phyloP scores from a whole-genome alignment of 192 early-diverging fungal genomes.

The Rhizoclosmatium sp. region DNA sequence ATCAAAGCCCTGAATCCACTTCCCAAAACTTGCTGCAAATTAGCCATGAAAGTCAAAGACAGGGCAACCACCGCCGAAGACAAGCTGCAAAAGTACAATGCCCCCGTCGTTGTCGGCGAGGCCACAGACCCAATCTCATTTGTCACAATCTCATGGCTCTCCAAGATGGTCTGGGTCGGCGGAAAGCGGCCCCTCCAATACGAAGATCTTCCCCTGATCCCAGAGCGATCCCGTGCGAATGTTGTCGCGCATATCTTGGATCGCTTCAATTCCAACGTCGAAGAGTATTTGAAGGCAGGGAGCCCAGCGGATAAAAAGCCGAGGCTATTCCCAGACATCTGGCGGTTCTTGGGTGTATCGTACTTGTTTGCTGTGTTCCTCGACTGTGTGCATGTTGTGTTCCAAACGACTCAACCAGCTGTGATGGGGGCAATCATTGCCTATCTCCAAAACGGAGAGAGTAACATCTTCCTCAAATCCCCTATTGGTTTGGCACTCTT shows the following conservation, averaged over 20 bases:
- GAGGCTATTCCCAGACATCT: neutral
- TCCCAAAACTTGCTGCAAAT: no score
- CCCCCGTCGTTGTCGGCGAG: neutral
- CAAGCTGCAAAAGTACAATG: no score
- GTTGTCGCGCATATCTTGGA: neutral
- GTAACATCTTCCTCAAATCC: constrained; percentile 2
- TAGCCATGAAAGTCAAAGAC: neutral
- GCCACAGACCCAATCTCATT: constrained; percentile 14
- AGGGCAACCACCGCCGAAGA: neutral
- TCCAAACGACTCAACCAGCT: constrained; percentile 6
- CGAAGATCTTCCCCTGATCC: constrained; percentile 6
- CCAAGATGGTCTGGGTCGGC: neutral
- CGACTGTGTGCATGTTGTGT: neutral
- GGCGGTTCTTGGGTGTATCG: constrained; percentile 8
- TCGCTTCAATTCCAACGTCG: neutral
- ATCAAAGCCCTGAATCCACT: no score
- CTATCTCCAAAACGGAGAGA: constrained; percentile 2
- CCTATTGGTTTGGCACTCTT: constrained; percentile 10
- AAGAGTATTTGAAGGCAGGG: neutral
- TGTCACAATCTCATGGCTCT: constrained; percentile 17
- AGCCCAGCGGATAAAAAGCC: neutral
- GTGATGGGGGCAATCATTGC: constrained; percentile 10
- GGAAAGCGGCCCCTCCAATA: constrained; percentile 17
- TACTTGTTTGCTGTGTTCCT: constrained; percentile 9
- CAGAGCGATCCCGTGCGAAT: neutral